Base-by-base conservation (phyloP, 257 asterid genomes). In the Galeopsis tetrahit region DNA sequence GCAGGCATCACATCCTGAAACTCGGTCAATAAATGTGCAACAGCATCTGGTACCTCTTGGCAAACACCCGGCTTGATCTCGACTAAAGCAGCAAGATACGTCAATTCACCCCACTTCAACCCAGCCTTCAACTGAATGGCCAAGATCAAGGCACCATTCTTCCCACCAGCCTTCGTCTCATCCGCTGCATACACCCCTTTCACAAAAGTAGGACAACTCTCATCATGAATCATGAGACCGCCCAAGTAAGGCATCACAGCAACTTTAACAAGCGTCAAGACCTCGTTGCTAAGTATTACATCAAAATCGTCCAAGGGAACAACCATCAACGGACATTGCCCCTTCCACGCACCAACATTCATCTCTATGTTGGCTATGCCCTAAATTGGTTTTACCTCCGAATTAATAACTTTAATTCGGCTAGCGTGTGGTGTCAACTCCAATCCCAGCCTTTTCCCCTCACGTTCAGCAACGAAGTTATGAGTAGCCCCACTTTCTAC, bases 1-100 rank as follows among this genome's bases (percentile, higher is more conserved):
- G 71, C 33, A 0, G 71, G 60, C 71, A 66, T 66, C 59, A 66
- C 71, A 7, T 66, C 71, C 5, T 5, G 3, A 10, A 39, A 63
- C 3, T 63, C 69, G 0, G 3, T 1, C 17, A 42, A 9, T 9
- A 63, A 4, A 0, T 8, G 2, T 0, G 38, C 38, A 7, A 63
- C 69, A 1, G 7, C 38, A 8, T 63, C 17, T 0, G 68, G 68
- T 4, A 62, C 51, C 3, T 36, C 51, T 0, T 63, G 35, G 8
- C 7, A 2, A 0, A 8, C 36, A 34, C 35, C 68, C 1, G 51
- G 34, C 6, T 63, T 63, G 7, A 63, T 14, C 7, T 63, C 68
- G 0, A 63, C 14, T 7, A 36, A 8, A 0, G 33, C 68, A 38
- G 35, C n/a, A n/a, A 52, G 64, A 2, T 10, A 28, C 0, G 64